Evolutionary conservation across 345 rosid species (phyloP).

Genomic region (Euphorbia lathyris): DNA sequence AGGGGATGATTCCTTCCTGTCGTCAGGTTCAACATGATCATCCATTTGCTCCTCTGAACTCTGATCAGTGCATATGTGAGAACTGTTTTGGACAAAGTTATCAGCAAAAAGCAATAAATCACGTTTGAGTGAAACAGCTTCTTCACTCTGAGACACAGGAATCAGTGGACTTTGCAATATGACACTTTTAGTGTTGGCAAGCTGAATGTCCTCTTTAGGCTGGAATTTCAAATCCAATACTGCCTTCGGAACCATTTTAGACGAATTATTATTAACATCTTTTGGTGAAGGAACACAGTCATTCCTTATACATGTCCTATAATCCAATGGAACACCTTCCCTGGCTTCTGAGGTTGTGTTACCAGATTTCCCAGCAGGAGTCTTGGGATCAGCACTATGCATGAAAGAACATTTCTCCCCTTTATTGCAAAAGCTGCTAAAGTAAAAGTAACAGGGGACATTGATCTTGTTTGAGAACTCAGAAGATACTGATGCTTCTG

Average conservation of each 20-base stretch:
- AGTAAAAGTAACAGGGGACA: conserved; percentile 26
- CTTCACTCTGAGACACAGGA: not conserved
- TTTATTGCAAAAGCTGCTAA: conserved; percentile 18
- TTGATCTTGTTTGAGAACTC: conserved; percentile 16
- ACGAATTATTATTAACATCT: conserved; percentile 10
- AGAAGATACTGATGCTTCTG: conserved; percentile 13
- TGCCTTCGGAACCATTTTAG: conserved; percentile 18
- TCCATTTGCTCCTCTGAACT: conserved; percentile 14
- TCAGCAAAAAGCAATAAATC: conserved; percentile 21
- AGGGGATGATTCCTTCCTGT: conserved; percentile 27
- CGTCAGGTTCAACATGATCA: conserved; percentile 14
- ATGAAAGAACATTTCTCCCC: conserved; percentile 23
- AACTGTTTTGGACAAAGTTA: not conserved
- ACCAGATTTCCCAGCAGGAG: conserved; percentile 20
- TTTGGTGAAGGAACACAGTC: conserved; percentile 7
- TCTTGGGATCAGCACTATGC: conserved; percentile 24
- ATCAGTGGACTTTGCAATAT: not conserved
- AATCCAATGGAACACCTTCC: conserved; percentile 19
- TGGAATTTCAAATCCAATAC: conserved; percentile 10
- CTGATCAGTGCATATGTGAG: conserved; percentile 16
- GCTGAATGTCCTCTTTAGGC: conserved; percentile 16
- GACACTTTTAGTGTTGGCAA: not conserved
- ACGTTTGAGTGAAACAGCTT: conserved; percentile 16
- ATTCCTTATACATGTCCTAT: conserved; percentile 18
- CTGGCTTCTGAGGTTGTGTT: conserved; percentile 16